Evolutionary conservation across 2,329 filamentous ascomycete species (phyloP).

Genomic region (Cytospora leucostoma): DNA sequence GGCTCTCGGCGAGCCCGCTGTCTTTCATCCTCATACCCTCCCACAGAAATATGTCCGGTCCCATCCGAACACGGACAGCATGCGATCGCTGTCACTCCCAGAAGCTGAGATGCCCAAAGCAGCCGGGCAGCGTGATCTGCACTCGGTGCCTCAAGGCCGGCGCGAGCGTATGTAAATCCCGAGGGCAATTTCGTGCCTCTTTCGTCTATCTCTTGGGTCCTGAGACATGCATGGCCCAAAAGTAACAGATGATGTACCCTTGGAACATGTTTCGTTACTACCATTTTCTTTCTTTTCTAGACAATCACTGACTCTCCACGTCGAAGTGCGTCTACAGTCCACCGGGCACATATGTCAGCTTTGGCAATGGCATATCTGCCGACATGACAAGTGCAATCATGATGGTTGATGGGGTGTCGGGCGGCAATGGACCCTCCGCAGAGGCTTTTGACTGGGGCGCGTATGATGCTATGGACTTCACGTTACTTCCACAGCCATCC

Average conservation of each 20-base stretch:
- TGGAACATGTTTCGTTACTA: too few relatives aligned
- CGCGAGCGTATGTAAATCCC: conserved; percentile 24
- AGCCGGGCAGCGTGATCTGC: conserved; percentile 40
- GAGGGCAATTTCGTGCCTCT: too few relatives aligned
- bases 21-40: neutral
- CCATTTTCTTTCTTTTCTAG: too few relatives aligned
- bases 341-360: conserved; percentile 29
- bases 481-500: neutral
- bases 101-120: conserved; percentile 49
- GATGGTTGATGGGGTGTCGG: neutral
- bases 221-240: too few relatives aligned
- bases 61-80: conserved; percentile 36
- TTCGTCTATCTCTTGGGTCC: too few relatives aligned
- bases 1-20: neutral
- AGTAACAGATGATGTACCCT: too few relatives aligned
- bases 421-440: neutral
- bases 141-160: conserved; percentile 46
- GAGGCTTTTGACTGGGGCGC: conserved; percentile 15
- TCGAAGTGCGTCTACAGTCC: conserved; percentile 46
- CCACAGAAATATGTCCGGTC: neutral
- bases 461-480: conserved; percentile 12
- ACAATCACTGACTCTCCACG: too few relatives aligned
- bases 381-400: neutral
- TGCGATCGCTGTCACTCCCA: conserved; percentile 51
- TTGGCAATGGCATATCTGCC: conserved; percentile 23